A percentile compares a stretch with the other conserved stretches of the same genome.
Conservation (phyloP, 129 eudicot genomes). For the Flaveria trinervia region DNA sequence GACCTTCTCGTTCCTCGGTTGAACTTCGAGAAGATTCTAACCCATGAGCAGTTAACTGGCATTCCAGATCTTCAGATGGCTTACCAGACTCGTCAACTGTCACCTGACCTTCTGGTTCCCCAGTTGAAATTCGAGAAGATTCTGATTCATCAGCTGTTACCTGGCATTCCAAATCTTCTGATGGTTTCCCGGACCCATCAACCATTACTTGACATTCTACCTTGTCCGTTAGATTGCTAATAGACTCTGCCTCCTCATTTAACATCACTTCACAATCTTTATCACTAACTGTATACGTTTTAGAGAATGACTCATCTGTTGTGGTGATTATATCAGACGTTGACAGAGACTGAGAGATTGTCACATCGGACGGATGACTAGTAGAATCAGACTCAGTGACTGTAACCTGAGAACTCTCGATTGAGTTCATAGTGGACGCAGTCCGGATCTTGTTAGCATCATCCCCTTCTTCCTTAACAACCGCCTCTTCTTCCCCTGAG, state of each 20-base stretch:
- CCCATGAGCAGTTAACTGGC: constrained; percentile 16
- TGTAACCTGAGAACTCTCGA: constrained; percentile 13
- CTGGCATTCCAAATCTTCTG: constrained; percentile 31
- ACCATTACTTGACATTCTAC: constrained; percentile 27
- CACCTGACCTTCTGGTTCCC: constrained; percentile 23
- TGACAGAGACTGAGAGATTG: constrained; percentile 15
- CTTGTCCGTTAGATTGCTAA: constrained; percentile 13
- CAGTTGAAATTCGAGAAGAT: constrained; percentile 15
- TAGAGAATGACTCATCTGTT: constrained; percentile 17
- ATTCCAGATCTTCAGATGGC: constrained; percentile 29
- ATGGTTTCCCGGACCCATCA: constrained; percentile 17
- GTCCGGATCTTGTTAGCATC: constrained; percentile 8
- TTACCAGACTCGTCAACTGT: constrained; percentile 13
- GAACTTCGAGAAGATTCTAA: constrained; percentile 26
- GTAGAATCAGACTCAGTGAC: constrained; percentile 11
- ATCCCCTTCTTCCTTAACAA: constrained; percentile 21
- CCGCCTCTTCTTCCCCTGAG: constrained; percentile 10
- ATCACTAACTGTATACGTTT: constrained; percentile 16
- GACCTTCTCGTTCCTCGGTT: constrained; percentile 18
- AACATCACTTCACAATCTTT: constrained; percentile 24
- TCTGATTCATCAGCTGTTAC: constrained; percentile 22
- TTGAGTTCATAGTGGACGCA: constrained; percentile 17
- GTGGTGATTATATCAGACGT: constrained; percentile 21
- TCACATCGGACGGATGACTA: background rate
- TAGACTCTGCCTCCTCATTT: constrained; percentile 23